phyloP scores from a whole-genome alignment of 2,329 filamentous ascomycete genomes.

The Aspergillus carbonarius region DNA sequence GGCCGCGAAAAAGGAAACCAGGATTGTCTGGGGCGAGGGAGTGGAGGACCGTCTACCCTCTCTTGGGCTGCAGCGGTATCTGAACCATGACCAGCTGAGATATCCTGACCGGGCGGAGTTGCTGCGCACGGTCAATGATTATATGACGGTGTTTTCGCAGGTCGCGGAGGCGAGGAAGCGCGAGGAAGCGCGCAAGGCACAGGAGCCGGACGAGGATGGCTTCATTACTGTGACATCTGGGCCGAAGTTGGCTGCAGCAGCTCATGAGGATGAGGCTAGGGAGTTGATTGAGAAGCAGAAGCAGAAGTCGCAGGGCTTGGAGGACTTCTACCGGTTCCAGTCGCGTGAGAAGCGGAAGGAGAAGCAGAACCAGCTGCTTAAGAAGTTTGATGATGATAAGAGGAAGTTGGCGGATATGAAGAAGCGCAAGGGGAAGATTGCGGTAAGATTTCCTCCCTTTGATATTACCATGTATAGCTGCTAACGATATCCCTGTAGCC shows the following conservation, averaged over 20 bases:
- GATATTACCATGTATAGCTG: background rate
- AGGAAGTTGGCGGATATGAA: slow-evolving; percentile 70
- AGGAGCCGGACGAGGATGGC: slow-evolving; percentile 88
- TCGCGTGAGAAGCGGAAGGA: slow-evolving; percentile 75
- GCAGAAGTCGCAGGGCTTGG: slow-evolving; percentile 63
- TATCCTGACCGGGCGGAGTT: slow-evolving; percentile 68
- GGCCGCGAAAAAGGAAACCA: slow-evolving; percentile 47
- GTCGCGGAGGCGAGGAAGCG: slow-evolving; percentile 65
- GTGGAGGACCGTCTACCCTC: slow-evolving; percentile 55
- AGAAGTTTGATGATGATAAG: slow-evolving; percentile 74
- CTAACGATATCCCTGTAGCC: slow-evolving; percentile 26
- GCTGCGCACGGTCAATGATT: slow-evolving; percentile 76
- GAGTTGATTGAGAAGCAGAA: slow-evolving; percentile 58
- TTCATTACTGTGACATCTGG: slow-evolving; percentile 89
- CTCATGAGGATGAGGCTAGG: slow-evolving; percentile 68
- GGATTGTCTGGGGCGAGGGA: slow-evolving; percentile 67
- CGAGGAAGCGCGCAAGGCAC: slow-evolving; percentile 63
- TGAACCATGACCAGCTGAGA: slow-evolving; percentile 67
- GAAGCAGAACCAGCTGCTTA: slow-evolving; percentile 66
- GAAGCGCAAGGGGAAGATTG: slow-evolving; percentile 63
- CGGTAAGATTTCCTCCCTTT: slow-evolving; percentile 33
- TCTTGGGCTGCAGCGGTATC: slow-evolving; percentile 55
- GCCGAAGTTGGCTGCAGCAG: slow-evolving; percentile 69
- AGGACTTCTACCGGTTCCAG: slow-evolving; percentile 84
- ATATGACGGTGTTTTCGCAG: slow-evolving; percentile 75